Base-by-base conservation (phyloP, 169 alveolate genomes). In the Cryptosporidium meleagridis region DNA sequence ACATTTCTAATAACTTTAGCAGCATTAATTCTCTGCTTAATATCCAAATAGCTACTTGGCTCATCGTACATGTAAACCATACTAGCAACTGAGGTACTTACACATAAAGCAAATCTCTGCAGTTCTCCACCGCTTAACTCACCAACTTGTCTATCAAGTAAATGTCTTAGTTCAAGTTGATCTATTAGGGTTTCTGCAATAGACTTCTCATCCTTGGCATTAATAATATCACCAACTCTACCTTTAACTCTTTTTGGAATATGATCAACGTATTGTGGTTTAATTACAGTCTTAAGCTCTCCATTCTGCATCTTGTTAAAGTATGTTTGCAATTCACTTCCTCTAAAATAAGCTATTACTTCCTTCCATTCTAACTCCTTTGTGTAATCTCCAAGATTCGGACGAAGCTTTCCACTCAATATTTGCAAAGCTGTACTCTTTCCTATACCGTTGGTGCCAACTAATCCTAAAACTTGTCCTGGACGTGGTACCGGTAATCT, bases 21-120 rank as follows among this genome's bases (percentile, higher is more conserved):
- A 52, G 99, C 99, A 37, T 95, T 95, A 21, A 98, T 96, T 69
- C 99, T 94, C 93, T 98, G 99, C 91, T 95, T 96, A 23, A 99
- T 98, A 93, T 99, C 99, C 72, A 98, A 95, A 93, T 99, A 99
- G 59, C 99, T 96, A 71, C 99, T 96, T 0, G 99, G 99, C 94
- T 99, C 99, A 92, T 99, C 99, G 91, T 98, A 98, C 99, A 98
- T 98, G 85, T 96, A 97, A 55, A 98, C 99, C 72, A 97, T 97
- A 29, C 98, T 95, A 67, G 97, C 95, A 91, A 96, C 96, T 65
- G 97, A 94, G n/a, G 97, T 95, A 18, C 98, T 97, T 51, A 98
- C 98, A 31, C 98, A 94, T 33, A 98, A 96, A 75, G 99, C 99
- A 91, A 99, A 98, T 55, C 99, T 93, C 94, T 98, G 98, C 45